Base-by-base conservation (phyloP, 1,139 yeast genomes). In the Hyphopichia wangnamkhiaoensis region DNA sequence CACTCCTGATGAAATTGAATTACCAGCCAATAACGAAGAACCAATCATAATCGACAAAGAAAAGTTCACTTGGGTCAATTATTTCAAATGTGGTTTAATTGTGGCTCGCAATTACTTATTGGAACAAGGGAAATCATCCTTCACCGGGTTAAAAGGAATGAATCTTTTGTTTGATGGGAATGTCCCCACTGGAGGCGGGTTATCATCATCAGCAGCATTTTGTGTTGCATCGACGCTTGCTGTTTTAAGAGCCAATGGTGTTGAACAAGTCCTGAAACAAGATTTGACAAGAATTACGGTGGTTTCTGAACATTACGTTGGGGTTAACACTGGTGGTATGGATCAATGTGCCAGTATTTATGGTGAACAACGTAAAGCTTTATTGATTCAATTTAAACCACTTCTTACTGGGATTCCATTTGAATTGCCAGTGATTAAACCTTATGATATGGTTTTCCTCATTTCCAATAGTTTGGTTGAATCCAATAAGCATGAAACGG, bases 301-400 rank as follows among this genome's bases (percentile, higher is more conserved):
- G 39, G 82, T 79, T 15, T 79, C 84, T 36, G 91, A 84, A 54
- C 88, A 83, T 60, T 80, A 79, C 41, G 79, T 84, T 33, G 91
- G 91, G 18, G 84, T 84, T 39, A 83, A 82, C 55, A 80, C 83
- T 32, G 91, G 91, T 18, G 91, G 91, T 32, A 78, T 84, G 86
- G 91, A 84, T 56, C 91, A 84, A 61, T 74, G 84, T 45, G 90
- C 91, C 3, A 77, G 85, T 2, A 73, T 84, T 18, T 82, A 76
- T 50, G 90, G 90, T n/a, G 80, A 76, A 49, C 65, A 61, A 33
- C 73, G 71, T 43, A 79, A 82, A 48, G 85, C 84, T 1, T 59
- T 84, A 44, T 71, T 77, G 47, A 80, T 84, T 32, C 79, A 78
- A 45, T 84, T 83, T 61, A 72, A 74, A 45, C 91, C 91, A 2